Evolutionary conservation across 176 grass and related monocot genomes (phyloP), one percentile per base, ranked within the genome.

Genomic region (Lolium multiflorum): DNA sequence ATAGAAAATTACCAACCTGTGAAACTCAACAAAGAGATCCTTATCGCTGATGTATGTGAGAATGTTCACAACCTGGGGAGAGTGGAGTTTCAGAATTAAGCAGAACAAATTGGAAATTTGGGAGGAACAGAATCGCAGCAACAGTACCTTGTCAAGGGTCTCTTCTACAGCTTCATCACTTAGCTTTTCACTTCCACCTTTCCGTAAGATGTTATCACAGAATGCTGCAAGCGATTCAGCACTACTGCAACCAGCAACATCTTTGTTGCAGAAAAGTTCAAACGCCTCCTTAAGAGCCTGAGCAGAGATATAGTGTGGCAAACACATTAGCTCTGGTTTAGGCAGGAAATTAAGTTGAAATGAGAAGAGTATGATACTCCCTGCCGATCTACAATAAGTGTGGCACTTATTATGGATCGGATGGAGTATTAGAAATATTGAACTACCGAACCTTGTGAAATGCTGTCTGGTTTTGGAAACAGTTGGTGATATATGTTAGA

Each of bases 241-340:
- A 35, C 31, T 35, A 35, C 31, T 35, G 28, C 83, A 92, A 77
- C 93, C 90, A 52, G 85, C 85, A 79, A 95, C 83, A 89, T 89
- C 88, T 87, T 95, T 92, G 61, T 92, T 92, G 63, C 86, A 95
- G 25, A 95, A 89, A 69, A 89, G 83, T 71, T 92, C 90, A 50
- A 95, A 95, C 9, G 86, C 86, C 64, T 90, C 93, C 75, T 90
- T 87, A 74, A 95, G 82, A 73, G 83, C 93, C 90, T 95, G 39
- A 57, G 39, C 26, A 85, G 26, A 85, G 28, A 56, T 21, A 80
- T 16, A 68, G 60, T 0, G 25, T 46, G 70, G 25, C 10, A 74
- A 83, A 65, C 25, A 85, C 4, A 59, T 83, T 60, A 83, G 18
- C 43, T 6, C 5, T 49, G 16, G 48, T 76, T 76, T 24, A 20